Evolutionary conservation across 768 basidiomycete species (phyloP).

Genomic region (Lactarius vividus): DNA sequence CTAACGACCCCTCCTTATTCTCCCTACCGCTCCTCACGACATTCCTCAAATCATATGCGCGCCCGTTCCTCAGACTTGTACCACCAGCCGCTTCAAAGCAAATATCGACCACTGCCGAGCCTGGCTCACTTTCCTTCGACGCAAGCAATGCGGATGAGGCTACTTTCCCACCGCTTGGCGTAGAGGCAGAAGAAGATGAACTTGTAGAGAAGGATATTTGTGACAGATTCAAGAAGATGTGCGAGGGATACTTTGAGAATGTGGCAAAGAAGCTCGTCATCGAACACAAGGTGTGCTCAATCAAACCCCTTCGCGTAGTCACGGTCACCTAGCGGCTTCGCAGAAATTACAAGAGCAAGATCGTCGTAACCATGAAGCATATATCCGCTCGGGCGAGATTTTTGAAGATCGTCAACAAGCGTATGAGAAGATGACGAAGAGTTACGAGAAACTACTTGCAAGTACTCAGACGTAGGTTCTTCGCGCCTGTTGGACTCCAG

Average conservation of each 20-base stretch:
- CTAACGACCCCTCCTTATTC: constrained; percentile 80
- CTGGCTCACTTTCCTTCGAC: constrained; percentile 50
- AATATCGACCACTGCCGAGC: constrained; percentile 51
- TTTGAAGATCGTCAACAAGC: constrained; percentile 99
- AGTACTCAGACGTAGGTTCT: constrained; percentile 78
- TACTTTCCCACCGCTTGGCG: constrained; percentile 25
- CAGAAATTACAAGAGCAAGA: constrained; percentile 97
- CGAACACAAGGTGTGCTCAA: constrained; percentile 73
- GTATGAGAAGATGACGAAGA: constrained; percentile 97
- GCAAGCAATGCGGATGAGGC: constrained; percentile 38
- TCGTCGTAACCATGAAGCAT: constrained; percentile 95
- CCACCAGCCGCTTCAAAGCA: constrained; percentile 56
- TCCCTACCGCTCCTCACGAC: constrained; percentile 89
- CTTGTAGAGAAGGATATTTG: constrained; percentile 83
- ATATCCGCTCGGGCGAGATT: constrained; percentile 98
- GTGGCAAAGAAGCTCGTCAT: constrained; percentile 89
- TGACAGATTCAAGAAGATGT: constrained; percentile 88
- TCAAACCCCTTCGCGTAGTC: background rate
- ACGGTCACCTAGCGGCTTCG: background rate
- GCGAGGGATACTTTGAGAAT: constrained; percentile 88
- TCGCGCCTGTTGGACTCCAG: background rate
- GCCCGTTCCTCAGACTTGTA: constrained; percentile 80
- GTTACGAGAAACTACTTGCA: constrained; percentile 86
- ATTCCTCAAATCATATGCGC: constrained; percentile 90
- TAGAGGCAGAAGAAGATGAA: constrained; percentile 58